phyloP scores from a whole-genome alignment of 306 rosid species.

The Fragaria vesca region DNA sequence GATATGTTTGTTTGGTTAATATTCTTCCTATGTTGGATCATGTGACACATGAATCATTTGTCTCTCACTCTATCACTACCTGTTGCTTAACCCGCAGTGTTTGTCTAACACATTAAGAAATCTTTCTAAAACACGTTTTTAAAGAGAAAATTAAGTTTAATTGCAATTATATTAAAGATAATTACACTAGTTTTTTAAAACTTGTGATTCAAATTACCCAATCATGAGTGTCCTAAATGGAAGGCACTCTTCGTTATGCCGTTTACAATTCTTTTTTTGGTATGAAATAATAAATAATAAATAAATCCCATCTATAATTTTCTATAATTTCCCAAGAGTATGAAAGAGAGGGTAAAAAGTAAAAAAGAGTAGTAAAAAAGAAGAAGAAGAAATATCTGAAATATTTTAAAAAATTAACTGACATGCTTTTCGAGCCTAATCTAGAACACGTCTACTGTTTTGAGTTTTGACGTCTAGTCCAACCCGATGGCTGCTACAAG shows the following conservation, averaged over 20 bases:
- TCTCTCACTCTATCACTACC: not conserved
- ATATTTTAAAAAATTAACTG: not conserved
- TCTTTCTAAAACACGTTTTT: not conserved
- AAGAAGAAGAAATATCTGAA: not conserved
- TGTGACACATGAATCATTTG: not conserved
- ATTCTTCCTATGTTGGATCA: not conserved
- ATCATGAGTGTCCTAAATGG: not conserved
- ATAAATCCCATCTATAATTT: not conserved
- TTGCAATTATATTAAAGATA: not conserved
- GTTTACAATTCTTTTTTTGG: not conserved
- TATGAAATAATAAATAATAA: not conserved
- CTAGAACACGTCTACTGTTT: not conserved
- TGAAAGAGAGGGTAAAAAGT: not conserved
- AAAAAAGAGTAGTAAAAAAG: not conserved
- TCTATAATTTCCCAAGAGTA: not conserved
- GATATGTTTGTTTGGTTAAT: not conserved
- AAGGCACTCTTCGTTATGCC: not conserved
- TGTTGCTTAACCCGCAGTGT: not conserved
- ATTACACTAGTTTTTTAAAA: not conserved
- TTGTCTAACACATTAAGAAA: not conserved
- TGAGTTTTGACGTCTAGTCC: constrained; percentile 9
- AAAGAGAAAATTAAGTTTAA: not conserved
- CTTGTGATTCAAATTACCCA: not conserved
- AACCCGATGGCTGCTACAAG: not conserved
- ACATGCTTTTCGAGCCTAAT: not conserved